Base-by-base conservation (phyloP, 2,329 filamentous ascomycete species). In the Hymenoscyphus fraxineus region DNA sequence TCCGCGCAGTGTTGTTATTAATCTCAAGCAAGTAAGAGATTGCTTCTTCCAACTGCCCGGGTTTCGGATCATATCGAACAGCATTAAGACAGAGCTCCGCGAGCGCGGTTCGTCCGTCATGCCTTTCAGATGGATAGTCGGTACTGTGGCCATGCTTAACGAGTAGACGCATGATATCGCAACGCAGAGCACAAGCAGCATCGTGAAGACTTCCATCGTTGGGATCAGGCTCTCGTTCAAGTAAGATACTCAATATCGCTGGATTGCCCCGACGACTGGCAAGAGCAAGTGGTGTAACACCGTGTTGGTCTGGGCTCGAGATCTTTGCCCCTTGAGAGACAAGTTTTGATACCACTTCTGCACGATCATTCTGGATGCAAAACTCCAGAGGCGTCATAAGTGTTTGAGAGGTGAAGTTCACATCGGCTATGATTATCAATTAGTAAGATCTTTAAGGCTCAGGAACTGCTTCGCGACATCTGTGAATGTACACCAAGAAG, bases 161-260 rank as follows among this genome's bases (percentile, higher is more conserved):
- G 1, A 91, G 77, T 1, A 85, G 77, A 60, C 81, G 79, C 67
- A 88, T 83, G 1, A 81, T 82, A 15, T 81, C 76, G 0, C 87
- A 69, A 66, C 88, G 85, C 19, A 90, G 78, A 58, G 84, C 80
- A 19, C 85, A 78, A 0, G 86, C 83, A 4, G 86, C 85, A 66
- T 89, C 87, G 69, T 90, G 88, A 2, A 91, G 78, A 2, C 86
- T 89, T 0, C 88, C 87, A 65, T 91, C 67, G 35, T 69, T 64
- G 2, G 44, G 62, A 40, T 67, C 67, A 27, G 67, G 66, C 15
- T 61, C 59, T 38, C 63, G 63, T 22, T 57, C 35, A 13, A 69
- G 64, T n/a, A 69, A 55, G 22, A 60, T 61, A 35, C 64, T 65
- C 63, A 69, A 65, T 10, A 68, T 58, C 15, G 58, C 40, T n/a